Percentiles rank a stretch among this genome's conserved stretches.
Conservation (phyloP, 257 asterid species). For the Nicotiana paniculata region DNA sequence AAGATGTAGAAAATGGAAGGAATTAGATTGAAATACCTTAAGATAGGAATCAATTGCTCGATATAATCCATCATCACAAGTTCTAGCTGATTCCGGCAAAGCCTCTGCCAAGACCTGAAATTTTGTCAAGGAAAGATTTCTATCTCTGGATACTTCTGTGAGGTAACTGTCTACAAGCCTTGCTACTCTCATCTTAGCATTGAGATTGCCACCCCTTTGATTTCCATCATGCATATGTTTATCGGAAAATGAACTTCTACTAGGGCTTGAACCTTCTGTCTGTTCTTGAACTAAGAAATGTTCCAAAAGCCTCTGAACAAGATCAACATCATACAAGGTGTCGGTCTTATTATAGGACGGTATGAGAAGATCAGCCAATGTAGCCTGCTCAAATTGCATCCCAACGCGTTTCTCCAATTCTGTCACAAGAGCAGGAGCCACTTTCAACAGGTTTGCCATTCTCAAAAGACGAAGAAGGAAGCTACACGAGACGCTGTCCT, state of each 20-base stretch:
- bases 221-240: slow-evolving; percentile 36
- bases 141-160: slow-evolving; percentile 83
- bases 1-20: not conserved
- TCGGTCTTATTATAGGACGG: slow-evolving; percentile 61
- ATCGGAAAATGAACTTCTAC: slow-evolving; percentile 50
- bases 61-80: slow-evolving; percentile 84
- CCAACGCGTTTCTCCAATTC: slow-evolving; percentile 93
- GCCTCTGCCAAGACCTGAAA: slow-evolving; percentile 94
- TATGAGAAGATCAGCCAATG: slow-evolving; percentile 60
- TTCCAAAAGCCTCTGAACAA: slow-evolving; percentile 86
- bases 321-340: slow-evolving; percentile 70
- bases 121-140: slow-evolving; percentile 61
- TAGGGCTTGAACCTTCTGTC: slow-evolving; percentile 64
- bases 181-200: slow-evolving; percentile 88
- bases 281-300: slow-evolving; percentile 90
- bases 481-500: slow-evolving; percentile 73
- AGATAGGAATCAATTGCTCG: slow-evolving; percentile 91
- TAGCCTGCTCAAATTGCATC: slow-evolving; percentile 90
- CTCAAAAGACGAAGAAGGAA: slow-evolving; percentile 68
- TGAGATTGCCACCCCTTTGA: slow-evolving; percentile 39
- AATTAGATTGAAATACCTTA: slow-evolving; percentile 41
- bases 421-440: slow-evolving; percentile 77
- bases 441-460: slow-evolving; percentile 77
- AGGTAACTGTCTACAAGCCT: slow-evolving; percentile 86
- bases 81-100: slow-evolving; percentile 80